phyloP scores from a whole-genome alignment of 345 rosid species.

The Euphorbia lathyris region DNA sequence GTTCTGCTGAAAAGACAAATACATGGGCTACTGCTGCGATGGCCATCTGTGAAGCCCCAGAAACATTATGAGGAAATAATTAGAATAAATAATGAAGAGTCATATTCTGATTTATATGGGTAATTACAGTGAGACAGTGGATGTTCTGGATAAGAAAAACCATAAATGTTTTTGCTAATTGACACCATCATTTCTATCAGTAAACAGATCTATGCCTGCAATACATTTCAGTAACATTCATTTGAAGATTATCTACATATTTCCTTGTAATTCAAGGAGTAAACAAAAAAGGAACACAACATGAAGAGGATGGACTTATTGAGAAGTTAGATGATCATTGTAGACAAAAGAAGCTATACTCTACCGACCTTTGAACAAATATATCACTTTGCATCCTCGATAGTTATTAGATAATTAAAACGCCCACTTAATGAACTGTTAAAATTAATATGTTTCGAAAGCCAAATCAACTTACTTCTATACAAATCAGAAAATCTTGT shows the following conservation, averaged over 20 bases:
- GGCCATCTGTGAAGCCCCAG: slow-evolving; percentile 55
- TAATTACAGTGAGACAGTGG: neutral
- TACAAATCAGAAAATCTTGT: slow-evolving; percentile 82
- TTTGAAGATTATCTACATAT: neutral
- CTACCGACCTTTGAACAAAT: neutral
- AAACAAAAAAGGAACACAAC: neutral
- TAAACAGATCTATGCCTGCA: neutral
- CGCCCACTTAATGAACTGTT: neutral
- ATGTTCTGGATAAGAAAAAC: neutral
- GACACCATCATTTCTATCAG: neutral
- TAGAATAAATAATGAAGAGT: neutral
- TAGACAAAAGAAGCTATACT: neutral
- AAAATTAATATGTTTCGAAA: neutral
- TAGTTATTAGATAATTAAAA: neutral
- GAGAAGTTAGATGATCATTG: neutral
- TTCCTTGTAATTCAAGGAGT: neutral
- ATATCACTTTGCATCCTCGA: neutral
- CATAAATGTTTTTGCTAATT: neutral
- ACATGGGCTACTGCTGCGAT: slow-evolving; percentile 78
- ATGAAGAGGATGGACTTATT: neutral
- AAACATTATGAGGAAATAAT: neutral
- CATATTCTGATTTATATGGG: neutral
- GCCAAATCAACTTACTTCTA: slow-evolving; percentile 51
- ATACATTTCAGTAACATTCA: neutral
- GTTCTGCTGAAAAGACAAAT: slow-evolving; percentile 62